Evolutionary conservation across 148 eudicot genomes (phyloP).

Genomic region (Spergularia marina): DNA sequence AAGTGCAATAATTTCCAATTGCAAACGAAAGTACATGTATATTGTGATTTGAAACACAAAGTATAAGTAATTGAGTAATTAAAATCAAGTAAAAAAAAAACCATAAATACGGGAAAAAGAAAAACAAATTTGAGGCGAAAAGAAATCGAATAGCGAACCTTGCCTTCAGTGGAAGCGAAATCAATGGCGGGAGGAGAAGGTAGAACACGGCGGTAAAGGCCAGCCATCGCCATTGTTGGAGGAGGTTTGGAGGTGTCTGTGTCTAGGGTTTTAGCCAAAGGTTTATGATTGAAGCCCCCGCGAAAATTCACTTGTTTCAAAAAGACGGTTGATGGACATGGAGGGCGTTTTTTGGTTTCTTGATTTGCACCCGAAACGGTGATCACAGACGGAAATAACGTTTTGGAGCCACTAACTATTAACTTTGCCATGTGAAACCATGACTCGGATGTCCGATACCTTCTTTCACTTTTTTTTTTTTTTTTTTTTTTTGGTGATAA

Average conservation of each 20-base stretch:
- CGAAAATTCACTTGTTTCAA: neutral
- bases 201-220: slow-evolving; percentile 66
- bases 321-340: no score
- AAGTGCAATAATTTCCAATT: neutral
- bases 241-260: neutral
- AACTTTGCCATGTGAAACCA: no score
- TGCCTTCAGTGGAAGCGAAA: slow-evolving; percentile 72
- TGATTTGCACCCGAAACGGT: no score
- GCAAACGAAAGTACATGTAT: neutral
- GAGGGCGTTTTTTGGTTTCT: no score
- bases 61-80: neutral
- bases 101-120: neutral
- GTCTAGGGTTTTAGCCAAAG: slow-evolving; percentile 18
- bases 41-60: neutral
- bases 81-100: neutral
- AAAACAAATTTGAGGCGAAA: neutral
- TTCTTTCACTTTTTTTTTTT: no score
- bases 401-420: no score
- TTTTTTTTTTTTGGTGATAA: no score
- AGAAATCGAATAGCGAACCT: slow-evolving; percentile 29
- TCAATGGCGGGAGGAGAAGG: slow-evolving; percentile 95
- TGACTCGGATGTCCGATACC: no score
- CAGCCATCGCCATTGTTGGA: slow-evolving; percentile 62
- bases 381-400: no score
- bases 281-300: slow-evolving; percentile 2